Evolutionary conservation across 2,329 filamentous ascomycete genomes (phyloP), one percentile per base, ranked within the genome.

Genomic region (Colletotrichum brevisporum): DNA sequence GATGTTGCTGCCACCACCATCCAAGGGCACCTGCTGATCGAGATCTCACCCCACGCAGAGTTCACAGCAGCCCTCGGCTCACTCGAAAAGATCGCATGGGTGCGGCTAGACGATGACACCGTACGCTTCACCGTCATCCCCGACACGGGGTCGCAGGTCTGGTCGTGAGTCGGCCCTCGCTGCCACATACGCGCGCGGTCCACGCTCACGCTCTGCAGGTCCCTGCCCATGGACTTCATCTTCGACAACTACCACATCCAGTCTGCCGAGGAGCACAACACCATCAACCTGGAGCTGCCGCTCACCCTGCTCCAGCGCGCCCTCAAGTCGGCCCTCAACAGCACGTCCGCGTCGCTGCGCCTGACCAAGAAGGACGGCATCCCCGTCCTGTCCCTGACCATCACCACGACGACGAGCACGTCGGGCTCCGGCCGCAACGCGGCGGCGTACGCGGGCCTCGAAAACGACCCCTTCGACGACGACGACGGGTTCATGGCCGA

Each of bases 61-160:
- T 85, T 92, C 72, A 88, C 88, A 2, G 87, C 88, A 12, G 90
- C 90, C 15, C 83, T 92, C 70, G 88, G 85, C 66, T 88, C 89
- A 2, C 83, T 92, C 39, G 94, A 94, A 73, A 94, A 95, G 80
- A 91, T 97, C 71, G 94, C 93, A 53, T 97, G 95, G 94, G 87
- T 97, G 72, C 92, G 94, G 73, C 89, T 99, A 41, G 94, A 95
- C 82, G 90, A 97, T 82, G 91, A 95, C 68, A 91, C 91, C 63
- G 91, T 95, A 65, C 94, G 95, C 74, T 97, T 99, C 83, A 98
- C 96, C 69, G 93, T 98, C 76, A 95, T 98, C 71, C 95, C 96
- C 1, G 94, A 98, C 78, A 92, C 93, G 76, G 95, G 96, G 69
- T 97, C 94, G 9, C 95, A 98, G 85, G 95, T 98, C 63, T 99